A percentile compares a stretch with the other conserved stretches of the same genome.
Evolutionary conservation across 805 yeast species (phyloP).

Genomic region (Cyberlindnera mycetangii): DNA sequence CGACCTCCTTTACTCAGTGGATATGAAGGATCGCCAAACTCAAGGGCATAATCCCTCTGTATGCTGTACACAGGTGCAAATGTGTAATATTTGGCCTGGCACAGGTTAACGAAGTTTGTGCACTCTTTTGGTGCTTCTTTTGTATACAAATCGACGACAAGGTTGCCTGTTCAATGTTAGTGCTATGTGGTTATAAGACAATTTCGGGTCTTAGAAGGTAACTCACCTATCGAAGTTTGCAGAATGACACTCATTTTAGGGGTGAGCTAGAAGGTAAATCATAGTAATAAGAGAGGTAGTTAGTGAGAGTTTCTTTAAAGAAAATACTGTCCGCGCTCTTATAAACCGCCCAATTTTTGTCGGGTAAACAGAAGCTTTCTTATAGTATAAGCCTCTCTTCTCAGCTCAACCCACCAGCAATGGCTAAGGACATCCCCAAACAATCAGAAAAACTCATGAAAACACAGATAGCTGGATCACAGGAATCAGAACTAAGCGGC

Average conservation of each 20-base stretch:
- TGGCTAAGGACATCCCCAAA: background rate
- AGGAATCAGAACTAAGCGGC: background rate
- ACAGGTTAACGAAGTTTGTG: conserved; percentile 50
- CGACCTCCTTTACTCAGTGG: conserved; percentile 36
- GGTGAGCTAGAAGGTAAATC: too few relatives aligned
- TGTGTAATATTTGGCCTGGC: conserved; percentile 50
- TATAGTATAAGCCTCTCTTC: too few relatives aligned
- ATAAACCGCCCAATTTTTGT: conserved; percentile 1
- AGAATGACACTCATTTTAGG: conserved; percentile 37
- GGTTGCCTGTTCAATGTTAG: conserved; percentile 36
- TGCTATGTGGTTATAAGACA: background rate
- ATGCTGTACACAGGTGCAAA: conserved; percentile 48
- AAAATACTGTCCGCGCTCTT: too few relatives aligned
- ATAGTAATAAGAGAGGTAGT: too few relatives aligned
- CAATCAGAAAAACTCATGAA: background rate
- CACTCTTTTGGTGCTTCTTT: conserved; percentile 37
- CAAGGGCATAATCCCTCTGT: conserved; percentile 36
- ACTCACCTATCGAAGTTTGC: conserved; percentile 38
- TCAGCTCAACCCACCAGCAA: too few relatives aligned
- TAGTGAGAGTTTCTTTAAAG: background rate
- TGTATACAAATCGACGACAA: conserved; percentile 47
- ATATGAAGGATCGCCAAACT: conserved; percentile 47
- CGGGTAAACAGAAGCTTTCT: background rate
- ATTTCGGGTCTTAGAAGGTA: background rate
- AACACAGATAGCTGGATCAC: background rate